phyloP scores from a whole-genome alignment of 2,329 filamentous ascomycete species.

The Penicillium sp. region DNA sequence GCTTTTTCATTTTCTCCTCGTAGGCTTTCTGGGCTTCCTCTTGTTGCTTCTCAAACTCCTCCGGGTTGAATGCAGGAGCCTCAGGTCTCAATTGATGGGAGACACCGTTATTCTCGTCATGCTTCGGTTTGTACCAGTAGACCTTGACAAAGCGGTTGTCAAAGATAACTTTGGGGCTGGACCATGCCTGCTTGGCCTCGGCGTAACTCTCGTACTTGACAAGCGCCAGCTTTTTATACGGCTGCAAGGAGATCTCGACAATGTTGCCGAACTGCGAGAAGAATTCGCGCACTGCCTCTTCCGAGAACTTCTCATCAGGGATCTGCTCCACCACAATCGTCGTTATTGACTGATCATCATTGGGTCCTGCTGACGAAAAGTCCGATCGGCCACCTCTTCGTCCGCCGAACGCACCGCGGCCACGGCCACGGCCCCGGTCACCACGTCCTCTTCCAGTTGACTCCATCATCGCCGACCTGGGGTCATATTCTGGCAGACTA shows the following conservation, averaged over 20 bases:
- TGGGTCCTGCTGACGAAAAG: slow-evolving; percentile 51
- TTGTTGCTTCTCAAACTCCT: slow-evolving; percentile 52
- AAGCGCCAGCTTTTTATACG: slow-evolving; percentile 51
- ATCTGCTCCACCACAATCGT: slow-evolving; percentile 59
- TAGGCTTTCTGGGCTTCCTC: slow-evolving; percentile 53
- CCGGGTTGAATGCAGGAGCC: slow-evolving; percentile 48
- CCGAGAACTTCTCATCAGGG: slow-evolving; percentile 53
- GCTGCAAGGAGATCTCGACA: slow-evolving; percentile 51
- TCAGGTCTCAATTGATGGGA: slow-evolving; percentile 23
- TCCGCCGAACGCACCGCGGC: slow-evolving; percentile 39
- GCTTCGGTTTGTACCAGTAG: slow-evolving; percentile 54
- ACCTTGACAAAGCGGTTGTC: slow-evolving; percentile 62
- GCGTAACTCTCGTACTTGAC: slow-evolving; percentile 51
- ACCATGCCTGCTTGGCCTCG: slow-evolving; percentile 52
- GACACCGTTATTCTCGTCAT: slow-evolving; percentile 28
- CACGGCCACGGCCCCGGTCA: slow-evolving; percentile 41
- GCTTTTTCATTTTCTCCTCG: slow-evolving; percentile 51
- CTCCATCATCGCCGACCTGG: slow-evolving; percentile 44
- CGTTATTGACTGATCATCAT: slow-evolving; percentile 49
- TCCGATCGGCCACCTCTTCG: slow-evolving; percentile 45
- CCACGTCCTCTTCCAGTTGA: slow-evolving; percentile 22
- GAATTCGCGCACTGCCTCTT: slow-evolving; percentile 51
- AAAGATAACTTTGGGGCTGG: slow-evolving; percentile 58
- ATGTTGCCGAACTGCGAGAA: slow-evolving; percentile 56
- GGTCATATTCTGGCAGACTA: slow-evolving; percentile 48